Evolutionary conservation across 495 filamentous ascomycete genomes (phyloP).

Genomic region (Trichoderma parareesei): DNA sequence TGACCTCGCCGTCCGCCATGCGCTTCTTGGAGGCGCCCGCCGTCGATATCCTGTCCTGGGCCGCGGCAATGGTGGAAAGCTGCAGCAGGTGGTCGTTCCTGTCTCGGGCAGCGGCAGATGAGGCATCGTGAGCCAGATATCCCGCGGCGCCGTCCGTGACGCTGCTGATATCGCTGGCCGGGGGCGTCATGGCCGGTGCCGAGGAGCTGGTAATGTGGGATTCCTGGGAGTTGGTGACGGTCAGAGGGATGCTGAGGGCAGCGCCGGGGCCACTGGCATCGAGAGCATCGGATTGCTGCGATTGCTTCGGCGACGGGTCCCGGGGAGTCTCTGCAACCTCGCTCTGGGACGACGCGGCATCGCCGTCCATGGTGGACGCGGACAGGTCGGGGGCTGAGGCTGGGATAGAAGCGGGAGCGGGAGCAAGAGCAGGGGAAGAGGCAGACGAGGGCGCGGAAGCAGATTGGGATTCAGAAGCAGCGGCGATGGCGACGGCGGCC

Average conservation of each 20-base stretch:
- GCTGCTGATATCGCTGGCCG: conserved; percentile 36
- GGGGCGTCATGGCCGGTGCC: conserved; percentile 39
- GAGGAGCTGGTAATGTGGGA: conserved; percentile 34
- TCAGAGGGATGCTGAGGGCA: conserved; percentile 7
- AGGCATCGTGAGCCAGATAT: conserved; percentile 11
- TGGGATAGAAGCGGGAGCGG: not conserved
- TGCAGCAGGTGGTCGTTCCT: conserved; percentile 40
- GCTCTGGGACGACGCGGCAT: conserved; percentile 1
- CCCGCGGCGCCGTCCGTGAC: conserved; percentile 22
- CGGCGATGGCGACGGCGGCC: not conserved
- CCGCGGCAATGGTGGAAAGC: conserved; percentile 45
- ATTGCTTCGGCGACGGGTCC: not conserved
- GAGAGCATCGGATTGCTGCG: conserved; percentile 3
- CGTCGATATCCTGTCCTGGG: conserved; percentile 35
- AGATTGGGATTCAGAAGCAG: not conserved
- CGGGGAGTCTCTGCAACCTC: not conserved
- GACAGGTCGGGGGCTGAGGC: not conserved
- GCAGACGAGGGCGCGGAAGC: too few species aligned
- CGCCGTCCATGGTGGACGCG: not conserved
- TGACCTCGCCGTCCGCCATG: conserved; percentile 57
- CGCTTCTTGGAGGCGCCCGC: conserved; percentile 44
- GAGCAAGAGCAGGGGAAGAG: not conserved
- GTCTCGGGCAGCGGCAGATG: conserved; percentile 18
- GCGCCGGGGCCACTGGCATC: not conserved
- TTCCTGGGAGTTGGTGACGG: conserved; percentile 27